phyloP scores from a whole-genome alignment of 257 asterid species.

The Paulownia fortunei region DNA sequence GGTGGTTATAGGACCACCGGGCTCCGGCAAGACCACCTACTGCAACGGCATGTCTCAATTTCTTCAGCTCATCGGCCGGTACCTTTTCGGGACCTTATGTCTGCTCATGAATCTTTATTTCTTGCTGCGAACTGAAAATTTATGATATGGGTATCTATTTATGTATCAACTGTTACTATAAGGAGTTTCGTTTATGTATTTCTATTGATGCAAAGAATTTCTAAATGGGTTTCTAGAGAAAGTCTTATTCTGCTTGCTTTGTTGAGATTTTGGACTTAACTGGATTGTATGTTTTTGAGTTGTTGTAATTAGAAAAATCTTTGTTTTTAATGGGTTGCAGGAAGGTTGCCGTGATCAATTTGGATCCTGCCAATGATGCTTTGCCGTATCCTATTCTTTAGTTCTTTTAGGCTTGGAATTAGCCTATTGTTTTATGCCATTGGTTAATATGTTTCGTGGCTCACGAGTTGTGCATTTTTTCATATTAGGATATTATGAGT shows the following conservation, averaged over 20 bases:
- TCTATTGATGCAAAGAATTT: not conserved
- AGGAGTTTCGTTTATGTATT: not conserved
- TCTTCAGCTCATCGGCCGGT: slow-evolving; percentile 92
- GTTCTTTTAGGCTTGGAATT: not conserved
- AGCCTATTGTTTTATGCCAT: slow-evolving; percentile 6
- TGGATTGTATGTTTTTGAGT: not conserved
- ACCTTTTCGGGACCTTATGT: slow-evolving; percentile 15
- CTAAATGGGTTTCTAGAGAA: not conserved
- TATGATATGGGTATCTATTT: not conserved
- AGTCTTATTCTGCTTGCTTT: not conserved
- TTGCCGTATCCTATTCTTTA: slow-evolving; percentile 81
- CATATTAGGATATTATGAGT: slow-evolving; percentile 18
- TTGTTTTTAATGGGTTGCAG: slow-evolving; percentile 51
- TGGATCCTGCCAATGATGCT: slow-evolving; percentile 97
- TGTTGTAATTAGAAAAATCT: not conserved
- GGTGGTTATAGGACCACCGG: slow-evolving; percentile 98
- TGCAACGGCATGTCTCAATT: slow-evolving; percentile 99
- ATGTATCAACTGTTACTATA: not conserved
- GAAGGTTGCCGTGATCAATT: slow-evolving; percentile 90
- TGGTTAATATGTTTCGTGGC: not conserved
- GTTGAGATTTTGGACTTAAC: not conserved
- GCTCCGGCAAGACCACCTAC: slow-evolving; percentile 97
- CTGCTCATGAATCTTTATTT: not conserved
- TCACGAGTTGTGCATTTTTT: not conserved
- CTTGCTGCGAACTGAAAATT: slow-evolving; percentile 16